Base-by-base conservation (phyloP, 441 rosid species). In the Populus hybrid region DNA sequence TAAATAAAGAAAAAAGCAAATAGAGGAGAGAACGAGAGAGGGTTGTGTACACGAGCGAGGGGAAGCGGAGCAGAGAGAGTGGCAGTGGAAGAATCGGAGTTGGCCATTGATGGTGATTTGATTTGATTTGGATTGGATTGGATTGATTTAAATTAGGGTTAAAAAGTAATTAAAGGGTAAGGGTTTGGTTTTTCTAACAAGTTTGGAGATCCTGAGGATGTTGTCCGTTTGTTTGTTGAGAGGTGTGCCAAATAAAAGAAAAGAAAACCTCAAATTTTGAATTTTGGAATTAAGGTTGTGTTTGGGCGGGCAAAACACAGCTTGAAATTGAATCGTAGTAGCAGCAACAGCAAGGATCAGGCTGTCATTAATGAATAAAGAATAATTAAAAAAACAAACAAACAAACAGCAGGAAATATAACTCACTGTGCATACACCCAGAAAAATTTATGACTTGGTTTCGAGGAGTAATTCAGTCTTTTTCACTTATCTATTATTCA, bases 41-140 rank as follows among this genome's bases (percentile, higher is more conserved):
- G 63, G 69, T 76, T 73, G 72, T 74, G 74, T 75, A 89, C 90
- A 10, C 88, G 81, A 82, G 84, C 85, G 36, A 78, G 82, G 71
- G 92, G 91, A 75, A 86, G 86, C 57, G 89, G 68, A 76, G 80
- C 36, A 79, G 87, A 87, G 70, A 81, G 81, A 69, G 82, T 83
- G 75, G 86, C 69, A 36, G 77, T 10, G 28, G 90, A 72, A 16
- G 89, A 78, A 87, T 88, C 93, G 46, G 91, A 77, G 75, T 66
- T 72, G 35, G 91, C 89, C 97, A 90, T 90, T 26, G 34, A 64
- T 67, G 64, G 64, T 11, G 21, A 34, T 30, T 57, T 9, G 65
- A 20, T 7, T 24, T 1, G 50, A 24, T 12, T 16, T 5, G 46
- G 24, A 23, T 24, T 36, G 18, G 20, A 26, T 5, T 14, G 18